A percentile compares a stretch with the other conserved stretches of the same genome.
These are phyloP conservation scores for Ceratobasidium papillatum DNA, from an alignment of 1,284 basidiomycete genomes.

Conservation along the genomic window DNA sequence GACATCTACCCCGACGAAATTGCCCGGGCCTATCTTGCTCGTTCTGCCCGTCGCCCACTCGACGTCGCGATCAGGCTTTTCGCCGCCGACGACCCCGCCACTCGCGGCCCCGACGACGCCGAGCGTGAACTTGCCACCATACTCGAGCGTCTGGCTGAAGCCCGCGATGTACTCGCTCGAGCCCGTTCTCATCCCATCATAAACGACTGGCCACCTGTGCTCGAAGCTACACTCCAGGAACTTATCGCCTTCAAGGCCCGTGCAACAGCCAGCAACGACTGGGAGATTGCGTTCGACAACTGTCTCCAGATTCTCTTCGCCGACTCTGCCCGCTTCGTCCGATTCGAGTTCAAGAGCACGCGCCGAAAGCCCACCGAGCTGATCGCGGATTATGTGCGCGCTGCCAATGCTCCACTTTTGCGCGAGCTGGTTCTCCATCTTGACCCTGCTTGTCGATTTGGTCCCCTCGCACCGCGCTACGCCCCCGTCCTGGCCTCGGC, in stretches of 20 bases:
- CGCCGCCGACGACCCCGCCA: slow-evolving; percentile 29
- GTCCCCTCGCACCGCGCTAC: slow-evolving; percentile 11
- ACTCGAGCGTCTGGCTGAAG: slow-evolving; percentile 18
- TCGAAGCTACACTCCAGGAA: slow-evolving; percentile 26
- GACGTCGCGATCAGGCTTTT: slow-evolving; percentile 13
- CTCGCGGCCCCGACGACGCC: slow-evolving; percentile 26
- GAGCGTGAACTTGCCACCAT: slow-evolving; percentile 27
- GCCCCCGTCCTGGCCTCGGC: slow-evolving; percentile 19
- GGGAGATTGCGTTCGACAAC: slow-evolving; percentile 6
- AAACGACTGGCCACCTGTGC: slow-evolving; percentile 25
- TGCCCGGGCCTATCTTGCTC: slow-evolving; percentile 3
- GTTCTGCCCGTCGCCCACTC: slow-evolving; percentile 23
- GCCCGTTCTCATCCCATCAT: slow-evolving; percentile 18
- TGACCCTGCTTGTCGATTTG: slow-evolving; percentile 24
- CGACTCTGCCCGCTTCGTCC: slow-evolving; percentile 8
- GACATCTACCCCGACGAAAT: slow-evolving; percentile 25
- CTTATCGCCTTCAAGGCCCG: slow-evolving; percentile 17
- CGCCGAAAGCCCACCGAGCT: slow-evolving; percentile 30
- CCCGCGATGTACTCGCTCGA: slow-evolving; percentile 13
- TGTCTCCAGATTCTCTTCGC: slow-evolving; percentile 1
- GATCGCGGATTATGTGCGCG: slow-evolving; percentile 4
- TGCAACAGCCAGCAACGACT: slow-evolving; percentile 10
- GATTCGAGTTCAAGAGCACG: slow-evolving; percentile 27
- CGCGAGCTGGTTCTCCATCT: slow-evolving; percentile 34
- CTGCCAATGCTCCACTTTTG: not conserved